A percentile compares a stretch with the other conserved stretches of the same genome.
Conservation (phyloP, 352 stramenopile species). For the Phytophthora pinifolia region DNA sequence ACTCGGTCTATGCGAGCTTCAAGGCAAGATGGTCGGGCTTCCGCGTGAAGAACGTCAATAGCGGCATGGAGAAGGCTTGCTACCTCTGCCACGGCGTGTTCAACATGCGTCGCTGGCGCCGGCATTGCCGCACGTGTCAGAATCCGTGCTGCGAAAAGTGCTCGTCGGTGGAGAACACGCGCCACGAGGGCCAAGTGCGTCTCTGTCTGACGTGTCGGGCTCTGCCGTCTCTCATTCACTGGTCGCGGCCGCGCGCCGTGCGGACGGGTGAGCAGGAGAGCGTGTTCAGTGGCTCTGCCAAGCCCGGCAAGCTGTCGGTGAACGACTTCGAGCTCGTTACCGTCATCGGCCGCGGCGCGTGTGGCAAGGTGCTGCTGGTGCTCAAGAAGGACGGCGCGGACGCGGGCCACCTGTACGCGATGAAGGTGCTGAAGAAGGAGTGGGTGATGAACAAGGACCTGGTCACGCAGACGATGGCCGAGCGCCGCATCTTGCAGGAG, state of each 20-base stretch:
- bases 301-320: conserved; percentile 71
- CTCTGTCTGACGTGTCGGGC: conserved; percentile 59
- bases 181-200: conserved; percentile 63
- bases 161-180: conserved; percentile 61
- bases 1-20: conserved; percentile 67
- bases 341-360: conserved; percentile 70
- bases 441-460: conserved; percentile 85
- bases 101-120: conserved; percentile 73
- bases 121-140: conserved; percentile 71
- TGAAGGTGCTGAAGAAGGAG: conserved; percentile 82
- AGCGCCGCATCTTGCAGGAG: conserved; percentile 72
- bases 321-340: conserved; percentile 79
- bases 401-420: conserved; percentile 62
- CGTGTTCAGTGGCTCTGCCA: conserved; percentile 61
- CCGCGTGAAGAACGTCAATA: conserved; percentile 72
- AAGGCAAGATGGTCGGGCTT: conserved; percentile 75
- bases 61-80: conserved; percentile 65
- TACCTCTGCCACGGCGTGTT: conserved; percentile 68
- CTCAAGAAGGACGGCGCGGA: conserved; percentile 69
- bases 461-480: conserved; percentile 77
- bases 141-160: conserved; percentile 71
- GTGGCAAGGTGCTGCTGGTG: conserved; percentile 68
- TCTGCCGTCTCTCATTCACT: conserved; percentile 67
- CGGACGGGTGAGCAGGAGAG: conserved; percentile 71
- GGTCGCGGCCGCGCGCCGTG: conserved; percentile 62